These are phyloP conservation scores for Dendrobium officinale DNA, from an alignment of 106 monocot species.

Conservation along the genomic window DNA sequence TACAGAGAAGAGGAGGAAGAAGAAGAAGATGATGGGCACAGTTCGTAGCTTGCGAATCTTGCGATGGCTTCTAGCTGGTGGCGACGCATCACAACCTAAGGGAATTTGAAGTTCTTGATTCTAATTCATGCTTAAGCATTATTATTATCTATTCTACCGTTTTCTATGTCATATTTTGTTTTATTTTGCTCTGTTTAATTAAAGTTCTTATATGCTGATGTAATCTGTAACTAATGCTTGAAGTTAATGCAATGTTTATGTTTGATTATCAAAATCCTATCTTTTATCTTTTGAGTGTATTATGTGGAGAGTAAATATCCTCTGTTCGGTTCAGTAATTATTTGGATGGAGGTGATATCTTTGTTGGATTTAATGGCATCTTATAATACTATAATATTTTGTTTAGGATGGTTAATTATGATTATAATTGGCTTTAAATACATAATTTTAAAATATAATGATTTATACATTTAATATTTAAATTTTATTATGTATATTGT, in stretches of 20 bases:
- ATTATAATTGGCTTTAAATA: no score
- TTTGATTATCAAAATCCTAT: neutral
- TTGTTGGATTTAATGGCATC: no score
- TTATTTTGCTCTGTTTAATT: neutral
- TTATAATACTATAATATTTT: no score
- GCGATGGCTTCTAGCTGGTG: neutral
- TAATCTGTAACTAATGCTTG: conserved; percentile 4
- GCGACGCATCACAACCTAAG: neutral
- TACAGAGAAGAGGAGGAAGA: neutral
- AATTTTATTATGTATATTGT: no score
- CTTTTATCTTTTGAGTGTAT: neutral
- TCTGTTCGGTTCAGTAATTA: no score
- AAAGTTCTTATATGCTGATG: neutral
- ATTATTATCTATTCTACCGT: neutral
- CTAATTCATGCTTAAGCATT: neutral
- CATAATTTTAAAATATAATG: no score
- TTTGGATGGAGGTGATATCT: no score
- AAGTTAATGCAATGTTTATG: neutral
- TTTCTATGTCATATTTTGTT: neutral
- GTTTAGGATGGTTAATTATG: no score
- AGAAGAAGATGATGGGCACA: neutral
- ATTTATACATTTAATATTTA: no score
- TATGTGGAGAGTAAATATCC: no score
- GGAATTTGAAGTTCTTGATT: neutral
- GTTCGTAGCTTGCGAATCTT: neutral